phyloP scores from a whole-genome alignment of 2,329 filamentous ascomycete genomes.

The Beauveria caledonica region DNA sequence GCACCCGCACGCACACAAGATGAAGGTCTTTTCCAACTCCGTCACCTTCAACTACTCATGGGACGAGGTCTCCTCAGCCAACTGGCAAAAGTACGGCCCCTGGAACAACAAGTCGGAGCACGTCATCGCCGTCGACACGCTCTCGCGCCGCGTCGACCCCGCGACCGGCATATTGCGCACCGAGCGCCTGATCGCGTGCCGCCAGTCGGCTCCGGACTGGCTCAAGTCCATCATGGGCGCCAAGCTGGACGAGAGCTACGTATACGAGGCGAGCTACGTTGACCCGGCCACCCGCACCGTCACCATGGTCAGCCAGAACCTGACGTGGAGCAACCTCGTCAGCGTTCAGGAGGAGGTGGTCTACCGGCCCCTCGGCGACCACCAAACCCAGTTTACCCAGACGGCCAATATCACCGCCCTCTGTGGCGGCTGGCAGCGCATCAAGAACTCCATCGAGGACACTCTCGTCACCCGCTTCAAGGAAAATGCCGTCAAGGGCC shows the following conservation, averaged over 20 bases:
- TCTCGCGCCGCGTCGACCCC: slow-evolving; percentile 58
- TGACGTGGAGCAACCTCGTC: slow-evolving; percentile 86
- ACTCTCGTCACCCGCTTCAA: slow-evolving; percentile 79
- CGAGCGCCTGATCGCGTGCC: slow-evolving; percentile 55
- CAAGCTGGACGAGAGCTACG: slow-evolving; percentile 70
- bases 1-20: slow-evolving; percentile 27
- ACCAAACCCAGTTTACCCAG: slow-evolving; percentile 75
- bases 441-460: slow-evolving; percentile 94
- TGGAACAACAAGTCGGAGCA: slow-evolving; percentile 99
- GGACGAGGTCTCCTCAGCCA: slow-evolving; percentile 94
- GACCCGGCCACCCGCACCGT: slow-evolving; percentile 76
- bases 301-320: slow-evolving; percentile 92
- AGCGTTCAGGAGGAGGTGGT: slow-evolving; percentile 88
- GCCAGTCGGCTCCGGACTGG: slow-evolving; percentile 65
- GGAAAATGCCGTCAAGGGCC: slow-evolving; percentile 84
- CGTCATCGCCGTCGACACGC: slow-evolving; percentile 89
- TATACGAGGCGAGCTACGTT: slow-evolving; percentile 94
- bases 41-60: slow-evolving; percentile 96
- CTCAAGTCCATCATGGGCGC: slow-evolving; percentile 68
- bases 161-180: slow-evolving; percentile 52
- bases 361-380: slow-evolving; percentile 56
- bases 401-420: slow-evolving; percentile 88
- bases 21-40: slow-evolving; percentile 92
- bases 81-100: slow-evolving; percentile 98
- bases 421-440: slow-evolving; percentile 93